Conservation (phyloP, 768 basidiomycete genomes). For the Rhodosporidiobolus odoratus region DNA sequence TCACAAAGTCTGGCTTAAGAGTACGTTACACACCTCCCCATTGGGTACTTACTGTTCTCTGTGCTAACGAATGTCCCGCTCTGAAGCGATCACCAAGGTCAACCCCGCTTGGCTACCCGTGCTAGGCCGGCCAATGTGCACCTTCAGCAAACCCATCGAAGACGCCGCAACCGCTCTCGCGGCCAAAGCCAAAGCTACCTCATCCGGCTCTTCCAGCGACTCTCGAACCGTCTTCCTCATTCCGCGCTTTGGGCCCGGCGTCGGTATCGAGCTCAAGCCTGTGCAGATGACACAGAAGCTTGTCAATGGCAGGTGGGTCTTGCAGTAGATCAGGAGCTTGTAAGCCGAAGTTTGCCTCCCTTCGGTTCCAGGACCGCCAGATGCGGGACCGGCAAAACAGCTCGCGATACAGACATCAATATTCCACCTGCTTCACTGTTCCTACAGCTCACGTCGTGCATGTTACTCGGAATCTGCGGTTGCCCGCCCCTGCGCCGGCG, state of each 20-base stretch:
- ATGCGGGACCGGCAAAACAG: no score
- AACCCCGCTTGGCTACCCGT: conserved; percentile 82
- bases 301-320: conserved; percentile 48
- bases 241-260: conserved; percentile 76
- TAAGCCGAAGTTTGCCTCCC: not conserved
- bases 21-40: conserved; percentile 49
- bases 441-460: no score
- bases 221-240: conserved; percentile 62
- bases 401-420: no score
- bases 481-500: no score
- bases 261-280: conserved; percentile 75
- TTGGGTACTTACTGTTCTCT: not conserved
- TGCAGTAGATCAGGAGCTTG: not conserved
- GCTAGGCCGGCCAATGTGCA: conserved; percentile 74
- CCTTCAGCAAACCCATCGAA: conserved; percentile 52
- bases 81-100: conserved; percentile 70
- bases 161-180: conserved; percentile 8
- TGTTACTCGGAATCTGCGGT: no score
- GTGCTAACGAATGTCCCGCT: not conserved
- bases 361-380: no score
- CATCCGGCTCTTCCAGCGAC: conserved; percentile 45
- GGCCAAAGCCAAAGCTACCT: conserved; percentile 17
- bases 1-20: conserved; percentile 70
- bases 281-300: conserved; percentile 51
- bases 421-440: no score